phyloP scores from a whole-genome alignment of 1,284 basidiomycete genomes.

The Termitomyces sp. region DNA sequence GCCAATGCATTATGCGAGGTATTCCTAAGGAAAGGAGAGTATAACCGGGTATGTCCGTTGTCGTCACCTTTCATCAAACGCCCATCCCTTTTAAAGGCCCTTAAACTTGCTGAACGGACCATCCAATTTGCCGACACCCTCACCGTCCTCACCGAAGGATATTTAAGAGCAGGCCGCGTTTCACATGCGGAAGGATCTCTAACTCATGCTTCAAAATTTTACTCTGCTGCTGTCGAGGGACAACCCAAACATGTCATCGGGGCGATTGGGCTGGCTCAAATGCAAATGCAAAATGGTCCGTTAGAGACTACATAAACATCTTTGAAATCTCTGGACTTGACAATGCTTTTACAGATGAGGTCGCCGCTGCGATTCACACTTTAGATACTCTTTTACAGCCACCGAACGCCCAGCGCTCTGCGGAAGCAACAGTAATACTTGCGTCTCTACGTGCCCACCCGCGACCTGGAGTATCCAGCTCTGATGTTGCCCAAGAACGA shows the following conservation, averaged over 20 bases:
- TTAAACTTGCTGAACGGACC: slow-evolving; percentile 89
- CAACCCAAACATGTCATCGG: slow-evolving; percentile 75
- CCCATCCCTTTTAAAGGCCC: slow-evolving; percentile 42
- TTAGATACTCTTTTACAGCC: slow-evolving; percentile 76
- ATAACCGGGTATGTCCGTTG: slow-evolving; percentile 39
- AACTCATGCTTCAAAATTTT: slow-evolving; percentile 66
- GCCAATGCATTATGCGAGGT: slow-evolving; percentile 76
- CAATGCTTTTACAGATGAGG: slow-evolving; percentile 49
- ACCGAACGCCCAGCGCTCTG: slow-evolving; percentile 54
- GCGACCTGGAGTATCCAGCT: slow-evolving; percentile 70
- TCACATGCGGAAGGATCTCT: slow-evolving; percentile 65
- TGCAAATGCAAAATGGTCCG: slow-evolving; percentile 78
- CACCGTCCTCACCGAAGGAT: slow-evolving; percentile 73
- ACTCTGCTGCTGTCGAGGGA: slow-evolving; percentile 68
- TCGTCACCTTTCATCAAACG: not conserved
- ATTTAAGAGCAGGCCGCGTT: slow-evolving; percentile 73
- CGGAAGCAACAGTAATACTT: slow-evolving; percentile 85
- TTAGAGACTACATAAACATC: slow-evolving; percentile 1
- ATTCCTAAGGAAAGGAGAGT: slow-evolving; percentile 63
- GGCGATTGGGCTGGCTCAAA: slow-evolving; percentile 81
- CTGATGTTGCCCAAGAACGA: slow-evolving; percentile 71
- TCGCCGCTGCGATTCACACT: slow-evolving; percentile 78
- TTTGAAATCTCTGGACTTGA: not conserved
- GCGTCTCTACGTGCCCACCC: slow-evolving; percentile 81
- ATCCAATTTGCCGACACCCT: slow-evolving; percentile 90